Evolutionary conservation across 2,329 filamentous ascomycete species (phyloP).

Genomic region (Zalaria obscura): DNA sequence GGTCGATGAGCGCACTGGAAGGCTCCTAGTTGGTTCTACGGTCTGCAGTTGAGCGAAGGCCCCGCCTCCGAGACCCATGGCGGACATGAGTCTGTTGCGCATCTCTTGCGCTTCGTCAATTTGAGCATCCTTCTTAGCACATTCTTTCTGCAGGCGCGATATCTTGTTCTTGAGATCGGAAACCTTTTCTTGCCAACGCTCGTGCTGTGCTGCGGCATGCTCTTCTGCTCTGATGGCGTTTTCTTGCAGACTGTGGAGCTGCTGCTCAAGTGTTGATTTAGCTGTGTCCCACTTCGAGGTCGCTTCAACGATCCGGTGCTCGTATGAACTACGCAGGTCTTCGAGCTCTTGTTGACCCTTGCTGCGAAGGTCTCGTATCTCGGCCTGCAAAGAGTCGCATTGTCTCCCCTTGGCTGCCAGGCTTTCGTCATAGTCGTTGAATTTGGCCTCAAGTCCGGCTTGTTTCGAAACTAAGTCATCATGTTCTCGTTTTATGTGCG

Average conservation of each 20-base stretch:
- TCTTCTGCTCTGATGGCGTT: constrained; percentile 9
- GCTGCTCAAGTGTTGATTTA: constrained; percentile 5
- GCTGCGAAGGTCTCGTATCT: no score
- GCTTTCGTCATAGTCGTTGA: no score
- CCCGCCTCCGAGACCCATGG: constrained; percentile 16
- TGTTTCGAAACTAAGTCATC: no score
- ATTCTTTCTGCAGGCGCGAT: constrained; percentile 14
- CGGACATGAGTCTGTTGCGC: constrained; percentile 20
- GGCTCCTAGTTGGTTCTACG: constrained; percentile 2
- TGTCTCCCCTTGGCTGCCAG: no score
- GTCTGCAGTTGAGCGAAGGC: not conserved
- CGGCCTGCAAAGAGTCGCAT: no score
- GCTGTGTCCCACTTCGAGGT: constrained; percentile 1
- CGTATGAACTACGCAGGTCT: not conserved
- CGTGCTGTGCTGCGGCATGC: constrained; percentile 4
- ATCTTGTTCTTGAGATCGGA: constrained; percentile 10
- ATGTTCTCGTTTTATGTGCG: no score
- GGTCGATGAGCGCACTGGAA: constrained; percentile 6
- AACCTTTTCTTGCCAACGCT: constrained; percentile 6
- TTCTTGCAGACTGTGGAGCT: constrained; percentile 5
- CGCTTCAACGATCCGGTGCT: not conserved
- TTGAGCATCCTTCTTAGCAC: constrained; percentile 20
- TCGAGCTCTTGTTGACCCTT: not conserved
- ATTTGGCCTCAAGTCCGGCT: no score
- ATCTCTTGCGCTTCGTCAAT: constrained; percentile 23